Conservation (phyloP, 169 alveolate species). For the Eimeria sp. region DNA sequence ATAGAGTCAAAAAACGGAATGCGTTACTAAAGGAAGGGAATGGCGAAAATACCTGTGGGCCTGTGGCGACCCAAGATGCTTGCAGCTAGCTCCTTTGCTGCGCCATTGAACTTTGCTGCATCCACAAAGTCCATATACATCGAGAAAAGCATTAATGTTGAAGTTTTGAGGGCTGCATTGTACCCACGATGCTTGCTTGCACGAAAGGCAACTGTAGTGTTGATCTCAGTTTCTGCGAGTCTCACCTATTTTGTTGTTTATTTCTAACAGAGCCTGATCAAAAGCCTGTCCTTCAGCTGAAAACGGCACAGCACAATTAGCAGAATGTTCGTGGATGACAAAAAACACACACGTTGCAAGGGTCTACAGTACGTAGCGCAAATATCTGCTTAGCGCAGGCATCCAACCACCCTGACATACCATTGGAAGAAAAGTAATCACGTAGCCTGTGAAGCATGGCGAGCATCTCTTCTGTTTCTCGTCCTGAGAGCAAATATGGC, state of each 20-base stretch:
- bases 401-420: not conserved
- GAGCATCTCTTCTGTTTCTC: constrained; percentile 47
- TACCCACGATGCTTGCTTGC: not conserved
- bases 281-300: not conserved
- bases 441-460: constrained; percentile 52
- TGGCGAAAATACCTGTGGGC: constrained; percentile 5
- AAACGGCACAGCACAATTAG: not conserved
- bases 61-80: constrained; percentile 39
- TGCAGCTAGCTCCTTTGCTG: constrained; percentile 20
- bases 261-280: not conserved
- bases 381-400: not conserved
- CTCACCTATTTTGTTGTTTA: constrained; percentile 56
- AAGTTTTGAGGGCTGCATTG: not conserved
- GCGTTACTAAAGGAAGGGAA: constrained; percentile 18
- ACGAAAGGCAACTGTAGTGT: not conserved
- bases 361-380: not conserved
- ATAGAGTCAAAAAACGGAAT: not conserved
- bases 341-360: not conserved
- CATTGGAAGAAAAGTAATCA: constrained; percentile 6
- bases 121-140: not conserved
- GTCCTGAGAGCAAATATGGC: not conserved
- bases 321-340: not conserved
- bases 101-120: constrained; percentile 44
- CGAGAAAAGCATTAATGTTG: not conserved
- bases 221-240: not conserved